Evolutionary conservation across 306 rosid genomes (phyloP).

Genomic region (Vigna mungo): DNA sequence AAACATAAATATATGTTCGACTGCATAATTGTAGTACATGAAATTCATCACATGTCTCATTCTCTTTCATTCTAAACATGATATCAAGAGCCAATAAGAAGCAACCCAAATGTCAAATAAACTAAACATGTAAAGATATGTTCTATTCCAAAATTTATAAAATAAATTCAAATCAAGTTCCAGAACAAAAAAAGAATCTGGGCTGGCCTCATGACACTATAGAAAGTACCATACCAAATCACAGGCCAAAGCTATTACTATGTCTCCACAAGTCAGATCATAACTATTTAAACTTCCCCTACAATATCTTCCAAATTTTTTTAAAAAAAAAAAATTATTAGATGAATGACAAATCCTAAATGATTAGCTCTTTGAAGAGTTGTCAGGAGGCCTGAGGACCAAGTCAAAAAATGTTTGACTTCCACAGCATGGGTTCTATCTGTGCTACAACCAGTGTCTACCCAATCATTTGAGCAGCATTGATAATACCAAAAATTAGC

Average conservation of each 20-base stretch:
- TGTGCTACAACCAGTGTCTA: neutral
- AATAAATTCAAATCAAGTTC: conserved; percentile 11
- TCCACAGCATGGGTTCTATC: neutral
- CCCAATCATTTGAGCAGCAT: neutral
- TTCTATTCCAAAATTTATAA: conserved; percentile 9
- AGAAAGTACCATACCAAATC: conserved; percentile 17
- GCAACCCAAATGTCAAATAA: conserved; percentile 27
- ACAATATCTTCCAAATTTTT: conserved; percentile 12
- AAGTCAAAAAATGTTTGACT: conserved; percentile 3
- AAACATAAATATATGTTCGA: neutral
- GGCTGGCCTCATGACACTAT: neutral
- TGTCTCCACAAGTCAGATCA: conserved; percentile 17
- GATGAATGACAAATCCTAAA: conserved; percentile 30
- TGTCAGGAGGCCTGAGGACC: neutral
- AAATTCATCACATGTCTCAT: neutral
- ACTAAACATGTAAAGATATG: conserved; percentile 12
- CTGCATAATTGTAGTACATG: neutral
- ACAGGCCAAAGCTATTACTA: conserved; percentile 10
- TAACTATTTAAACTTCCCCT: neutral
- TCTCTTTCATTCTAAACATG: neutral
- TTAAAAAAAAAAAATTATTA: neutral
- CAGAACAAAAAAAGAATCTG: neutral
- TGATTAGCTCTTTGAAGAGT: neutral
- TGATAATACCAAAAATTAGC: conserved; percentile 7
- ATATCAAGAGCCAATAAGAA: neutral